phyloP scores from a whole-genome alignment of 2,329 filamentous ascomycete species.

The Sodiomyces alkalinus region DNA sequence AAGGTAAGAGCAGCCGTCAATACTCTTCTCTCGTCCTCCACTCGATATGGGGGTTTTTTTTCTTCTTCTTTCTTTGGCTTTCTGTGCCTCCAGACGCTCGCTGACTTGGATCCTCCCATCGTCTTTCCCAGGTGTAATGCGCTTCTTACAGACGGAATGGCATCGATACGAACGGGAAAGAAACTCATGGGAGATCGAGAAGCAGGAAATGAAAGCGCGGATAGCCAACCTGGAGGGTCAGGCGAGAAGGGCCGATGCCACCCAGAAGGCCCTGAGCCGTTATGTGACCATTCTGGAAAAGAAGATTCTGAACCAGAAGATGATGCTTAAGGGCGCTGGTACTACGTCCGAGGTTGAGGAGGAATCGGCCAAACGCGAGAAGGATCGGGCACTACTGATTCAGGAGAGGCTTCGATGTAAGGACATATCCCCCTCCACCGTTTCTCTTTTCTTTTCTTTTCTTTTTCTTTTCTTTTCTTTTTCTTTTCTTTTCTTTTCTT shows the following conservation, averaged over 20 bases:
- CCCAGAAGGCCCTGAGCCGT: constrained; percentile 78
- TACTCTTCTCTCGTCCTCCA: too few species aligned
- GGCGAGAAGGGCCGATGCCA: constrained; percentile 68
- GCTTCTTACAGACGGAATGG: constrained; percentile 98
- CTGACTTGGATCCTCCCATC: not conserved
- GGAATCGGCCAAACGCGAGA: constrained; percentile 27
- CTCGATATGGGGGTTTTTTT: constrained; percentile 6
- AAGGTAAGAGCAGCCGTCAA: too few species aligned
- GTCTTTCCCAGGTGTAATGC: constrained; percentile 80
- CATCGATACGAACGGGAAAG: constrained; percentile 94
- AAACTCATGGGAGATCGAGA: constrained; percentile 98
- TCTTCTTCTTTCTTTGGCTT: not conserved
- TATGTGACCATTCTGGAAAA: constrained; percentile 82
- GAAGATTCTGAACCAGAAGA: constrained; percentile 70
- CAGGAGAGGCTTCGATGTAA: constrained; percentile 42
- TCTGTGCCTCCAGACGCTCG: constrained; percentile 1
- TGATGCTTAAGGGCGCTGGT: constrained; percentile 46
- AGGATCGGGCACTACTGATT: constrained; percentile 36
- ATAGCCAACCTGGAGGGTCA: constrained; percentile 92
- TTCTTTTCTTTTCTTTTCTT: too few species aligned
- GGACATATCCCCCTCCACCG: too few species aligned
- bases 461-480: too few species aligned
- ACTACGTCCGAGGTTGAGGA: constrained; percentile 23
- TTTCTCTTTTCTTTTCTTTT: too few species aligned
- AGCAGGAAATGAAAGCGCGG: constrained; percentile 96